phyloP scores from a whole-genome alignment of 768 basidiomycete species.

The Lepiota venenata region DNA sequence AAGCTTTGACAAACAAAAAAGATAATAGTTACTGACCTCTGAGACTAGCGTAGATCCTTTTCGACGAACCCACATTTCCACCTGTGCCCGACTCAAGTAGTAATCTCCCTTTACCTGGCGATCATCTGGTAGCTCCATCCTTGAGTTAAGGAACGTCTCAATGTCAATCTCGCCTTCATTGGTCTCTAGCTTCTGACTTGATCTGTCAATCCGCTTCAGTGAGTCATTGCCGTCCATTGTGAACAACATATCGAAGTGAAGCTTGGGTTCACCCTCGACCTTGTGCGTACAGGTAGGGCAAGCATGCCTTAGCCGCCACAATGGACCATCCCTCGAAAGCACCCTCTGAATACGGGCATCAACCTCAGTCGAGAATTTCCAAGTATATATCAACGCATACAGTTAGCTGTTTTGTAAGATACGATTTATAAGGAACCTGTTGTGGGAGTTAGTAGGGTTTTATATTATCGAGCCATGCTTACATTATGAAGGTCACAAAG shows the following conservation, averaged over 20 bases:
- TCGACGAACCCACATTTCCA: neutral
- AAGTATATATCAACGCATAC: conserved; percentile 25
- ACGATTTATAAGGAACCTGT: too few relatives aligned
- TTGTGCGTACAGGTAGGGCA: conserved; percentile 18
- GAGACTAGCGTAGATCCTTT: too few relatives aligned
- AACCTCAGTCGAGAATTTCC: conserved; percentile 9
- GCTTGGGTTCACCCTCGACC: conserved; percentile 17
- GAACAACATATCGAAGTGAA: conserved; percentile 19
- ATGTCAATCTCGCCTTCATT: too few relatives aligned
- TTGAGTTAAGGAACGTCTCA: neutral
- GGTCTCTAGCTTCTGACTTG: neutral
- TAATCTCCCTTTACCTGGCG: neutral
- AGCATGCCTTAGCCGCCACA: conserved; percentile 7
- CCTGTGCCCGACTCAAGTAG: neutral
- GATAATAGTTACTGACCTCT: too few relatives aligned
- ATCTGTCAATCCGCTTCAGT: conserved; percentile 18
- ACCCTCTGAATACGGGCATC: conserved; percentile 14
- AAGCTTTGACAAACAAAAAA: too few relatives aligned
- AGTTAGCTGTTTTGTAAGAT: too few relatives aligned
- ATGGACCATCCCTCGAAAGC: conserved; percentile 22
- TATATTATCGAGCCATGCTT: conserved; percentile 20
- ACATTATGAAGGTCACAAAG: conserved; percentile 26
- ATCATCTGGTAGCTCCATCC: neutral
- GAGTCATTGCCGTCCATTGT: conserved; percentile 28
- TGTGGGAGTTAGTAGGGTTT: too few relatives aligned